phyloP scores from a whole-genome alignment of 2,329 filamentous ascomycete genomes.

The Botrytis medusae region DNA sequence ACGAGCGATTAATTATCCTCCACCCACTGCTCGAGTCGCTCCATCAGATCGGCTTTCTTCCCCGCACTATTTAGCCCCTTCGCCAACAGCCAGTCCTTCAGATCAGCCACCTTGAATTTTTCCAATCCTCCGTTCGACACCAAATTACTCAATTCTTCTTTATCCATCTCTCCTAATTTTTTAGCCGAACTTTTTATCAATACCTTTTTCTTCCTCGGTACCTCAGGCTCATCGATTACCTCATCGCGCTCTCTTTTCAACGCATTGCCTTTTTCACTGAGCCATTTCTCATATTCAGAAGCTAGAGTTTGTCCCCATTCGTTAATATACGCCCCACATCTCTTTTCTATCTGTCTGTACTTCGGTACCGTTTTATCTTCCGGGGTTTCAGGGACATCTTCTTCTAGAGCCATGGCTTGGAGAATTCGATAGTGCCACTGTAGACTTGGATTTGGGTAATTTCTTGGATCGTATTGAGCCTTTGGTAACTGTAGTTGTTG shows the following conservation, averaged over 20 bases:
- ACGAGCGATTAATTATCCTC: background rate
- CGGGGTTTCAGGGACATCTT: slow-evolving; percentile 72
- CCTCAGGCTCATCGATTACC: background rate
- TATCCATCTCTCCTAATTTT: slow-evolving; percentile 15
- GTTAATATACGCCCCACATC: slow-evolving; percentile 74
- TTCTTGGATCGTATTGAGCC: slow-evolving; percentile 76
- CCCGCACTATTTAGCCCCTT: slow-evolving; percentile 8
- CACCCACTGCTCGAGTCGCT: slow-evolving; percentile 17
- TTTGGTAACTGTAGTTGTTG: slow-evolving; percentile 78
- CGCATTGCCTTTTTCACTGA: background rate
- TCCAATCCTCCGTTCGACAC: slow-evolving; percentile 13
- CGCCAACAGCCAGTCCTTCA: slow-evolving; percentile 16
- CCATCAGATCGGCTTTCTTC: slow-evolving; percentile 17
- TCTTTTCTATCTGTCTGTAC: slow-evolving; percentile 79
- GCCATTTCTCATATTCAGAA: slow-evolving; percentile 39
- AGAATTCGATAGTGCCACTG: slow-evolving; percentile 98
- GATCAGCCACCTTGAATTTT: slow-evolving; percentile 18
- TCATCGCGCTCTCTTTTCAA: slow-evolving; percentile 11
- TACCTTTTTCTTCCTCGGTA: slow-evolving; percentile 2
- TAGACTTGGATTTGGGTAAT: slow-evolving; percentile 86
- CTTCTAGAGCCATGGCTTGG: slow-evolving; percentile 86
- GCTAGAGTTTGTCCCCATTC: slow-evolving; percentile 74
- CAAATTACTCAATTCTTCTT: slow-evolving; percentile 15
- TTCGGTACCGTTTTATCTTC: slow-evolving; percentile 81
- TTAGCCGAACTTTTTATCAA: slow-evolving; percentile 11